Percentiles rank a stretch among this genome's conserved stretches.
These are phyloP conservation scores for Hyphopichia burtonii DNA, from an alignment of 1,139 yeast genomes.

Conservation along the genomic window DNA sequence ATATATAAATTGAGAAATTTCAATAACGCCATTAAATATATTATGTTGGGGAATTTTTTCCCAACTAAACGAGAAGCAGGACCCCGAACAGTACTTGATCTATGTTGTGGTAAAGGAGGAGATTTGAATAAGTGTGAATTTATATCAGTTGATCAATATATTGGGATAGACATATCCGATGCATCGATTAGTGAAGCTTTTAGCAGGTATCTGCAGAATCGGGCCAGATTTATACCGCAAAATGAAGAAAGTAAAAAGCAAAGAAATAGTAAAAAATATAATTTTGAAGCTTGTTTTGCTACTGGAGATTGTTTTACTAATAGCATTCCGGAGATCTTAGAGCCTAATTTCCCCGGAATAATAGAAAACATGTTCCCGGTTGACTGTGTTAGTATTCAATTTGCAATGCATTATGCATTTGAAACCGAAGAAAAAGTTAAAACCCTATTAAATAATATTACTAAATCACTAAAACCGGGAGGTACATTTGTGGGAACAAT, in stretches of 20 bases:
- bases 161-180: conserved; percentile 92
- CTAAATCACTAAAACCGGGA: conserved; percentile 73
- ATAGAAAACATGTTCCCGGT: conserved; percentile 74
- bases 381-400: conserved; percentile 85
- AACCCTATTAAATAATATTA: conserved; percentile 68
- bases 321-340: conserved; percentile 69
- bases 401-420: conserved; percentile 92
- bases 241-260: conserved; percentile 22
- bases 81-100: conserved; percentile 56
- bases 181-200: conserved; percentile 84
- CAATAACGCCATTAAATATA: conserved; percentile 88
- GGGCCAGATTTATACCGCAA: conserved; percentile 37
- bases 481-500: conserved; percentile 92
- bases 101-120: conserved; percentile 99
- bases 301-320: conserved; percentile 89
- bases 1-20: conserved; percentile 83
- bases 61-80: conserved; percentile 23
- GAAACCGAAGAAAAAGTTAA: conserved; percentile 80
- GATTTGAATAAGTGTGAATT: conserved; percentile 88
- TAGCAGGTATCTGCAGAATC: conserved; percentile 57
- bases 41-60: conserved; percentile 72
- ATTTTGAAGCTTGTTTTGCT: conserved; percentile 75
- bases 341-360: conserved; percentile 52
- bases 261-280: conserved; percentile 47
- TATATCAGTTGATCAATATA: conserved; percentile 69